Percentiles rank a stretch among this genome's conserved stretches.
phyloP scores from a whole-genome alignment of 495 filamentous ascomycete species.

The Trichoderma asperelloides region DNA sequence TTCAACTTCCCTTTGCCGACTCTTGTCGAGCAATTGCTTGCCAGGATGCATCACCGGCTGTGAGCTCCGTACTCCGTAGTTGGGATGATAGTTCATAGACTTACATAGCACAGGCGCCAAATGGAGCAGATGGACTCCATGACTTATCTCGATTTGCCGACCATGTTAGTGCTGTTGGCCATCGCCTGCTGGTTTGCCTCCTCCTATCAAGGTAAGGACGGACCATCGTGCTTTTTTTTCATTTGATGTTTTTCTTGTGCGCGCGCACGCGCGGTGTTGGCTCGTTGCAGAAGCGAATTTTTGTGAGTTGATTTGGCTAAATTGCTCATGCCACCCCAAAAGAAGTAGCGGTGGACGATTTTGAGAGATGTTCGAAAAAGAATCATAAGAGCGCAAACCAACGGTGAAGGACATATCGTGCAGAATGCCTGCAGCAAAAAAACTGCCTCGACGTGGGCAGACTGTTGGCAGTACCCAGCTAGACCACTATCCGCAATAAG shows the following conservation, averaged over 20 bases:
- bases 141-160: constrained; percentile 3
- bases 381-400: background rate
- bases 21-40: background rate
- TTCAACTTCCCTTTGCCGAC: background rate
- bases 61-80: background rate
- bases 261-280: background rate
- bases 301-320: background rate
- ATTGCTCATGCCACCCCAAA: background rate
- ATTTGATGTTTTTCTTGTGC: background rate
- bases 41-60: background rate
- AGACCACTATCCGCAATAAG: background rate
- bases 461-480: background rate
- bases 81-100: background rate
- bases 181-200: background rate
- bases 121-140: background rate
- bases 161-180: background rate
- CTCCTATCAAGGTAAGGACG: background rate
- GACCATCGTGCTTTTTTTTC: background rate
- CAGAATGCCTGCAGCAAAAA: background rate
- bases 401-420: background rate
- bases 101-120: background rate
- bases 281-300: background rate
- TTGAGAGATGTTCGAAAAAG: background rate
- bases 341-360: background rate
- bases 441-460: background rate